Evolutionary conservation across 148 eudicot genomes (phyloP).

Genomic region (Rhododendron henanense): DNA sequence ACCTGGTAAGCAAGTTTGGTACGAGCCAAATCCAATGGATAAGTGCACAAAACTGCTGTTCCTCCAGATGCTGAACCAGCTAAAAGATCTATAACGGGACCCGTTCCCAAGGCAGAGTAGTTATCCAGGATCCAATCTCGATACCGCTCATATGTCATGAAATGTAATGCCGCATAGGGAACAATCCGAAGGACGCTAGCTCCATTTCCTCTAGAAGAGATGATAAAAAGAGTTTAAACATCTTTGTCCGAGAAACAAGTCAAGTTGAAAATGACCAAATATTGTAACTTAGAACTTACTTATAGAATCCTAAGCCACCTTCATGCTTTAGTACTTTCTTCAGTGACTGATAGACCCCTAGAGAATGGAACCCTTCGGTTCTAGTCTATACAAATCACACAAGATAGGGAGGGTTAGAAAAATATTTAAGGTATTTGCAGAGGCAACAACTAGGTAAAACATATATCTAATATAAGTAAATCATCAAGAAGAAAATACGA

Average conservation of each 20-base stretch:
- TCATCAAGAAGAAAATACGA: background rate
- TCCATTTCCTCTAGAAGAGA: constrained; percentile 77
- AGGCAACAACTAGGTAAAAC: background rate
- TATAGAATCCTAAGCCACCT: constrained; percentile 68
- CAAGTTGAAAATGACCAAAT: background rate
- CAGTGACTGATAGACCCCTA: constrained; percentile 74
- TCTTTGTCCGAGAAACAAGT: background rate
- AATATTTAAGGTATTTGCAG: background rate
- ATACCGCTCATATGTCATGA: constrained; percentile 92
- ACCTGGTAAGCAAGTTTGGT: constrained; percentile 98
- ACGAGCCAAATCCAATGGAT: constrained; percentile 95
- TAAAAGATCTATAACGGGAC: constrained; percentile 82
- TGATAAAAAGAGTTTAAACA: background rate
- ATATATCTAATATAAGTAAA: background rate
- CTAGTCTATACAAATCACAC: constrained; percentile 69
- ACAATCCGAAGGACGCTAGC: constrained; percentile 90
- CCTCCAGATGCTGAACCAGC: constrained; percentile 98
- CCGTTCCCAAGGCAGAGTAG: constrained; percentile 76
- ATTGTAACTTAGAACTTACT: constrained; percentile 43
- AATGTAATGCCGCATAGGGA: constrained; percentile 96
- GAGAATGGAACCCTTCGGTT: constrained; percentile 76
- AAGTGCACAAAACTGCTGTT: constrained; percentile 92
- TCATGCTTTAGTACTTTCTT: constrained; percentile 76
- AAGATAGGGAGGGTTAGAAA: background rate
- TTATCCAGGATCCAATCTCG: constrained; percentile 66